Base-by-base conservation (phyloP, 2,329 filamentous ascomycete genomes). In the Aspergillus ibericus region DNA sequence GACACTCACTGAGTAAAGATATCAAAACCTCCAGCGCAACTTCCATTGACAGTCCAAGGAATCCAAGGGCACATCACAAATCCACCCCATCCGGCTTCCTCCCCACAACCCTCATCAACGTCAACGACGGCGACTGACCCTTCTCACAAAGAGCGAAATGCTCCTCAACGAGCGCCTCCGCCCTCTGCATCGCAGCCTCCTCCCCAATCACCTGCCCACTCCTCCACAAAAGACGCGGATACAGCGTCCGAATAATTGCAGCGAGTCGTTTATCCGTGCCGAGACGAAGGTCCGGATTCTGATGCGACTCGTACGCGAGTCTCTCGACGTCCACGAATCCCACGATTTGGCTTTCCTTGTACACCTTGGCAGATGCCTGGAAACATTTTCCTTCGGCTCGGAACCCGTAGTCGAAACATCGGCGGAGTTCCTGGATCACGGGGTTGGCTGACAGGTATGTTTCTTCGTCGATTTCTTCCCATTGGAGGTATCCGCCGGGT, bases 51-150 rank as follows among this genome's bases (percentile, higher is more conserved):
- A 25, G 22, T 3, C 3, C 5, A 25, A 25, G 5, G 5, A 25
- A 25, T 25, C 22, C 22, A 25, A n/a, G n/a, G n/a, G n/a, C n/a
- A 25, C 22, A 25, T 25, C 22, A 47, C 44, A 47, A n/a, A n/a
- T 4, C 9, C 5, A 25, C 2, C 9, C 1, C n/a, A 42, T 53
- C 29, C 32, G 36, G 53, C 49, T 61, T 63, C 50, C 34, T 55
- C 8, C 53, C 55, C 47, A 63, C 52, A 47, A 63, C 60, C 29
- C 58, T 56, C 59, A 61, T 61, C 32, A 63, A 18, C 44, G 44
- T 55, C 29, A 55, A 20, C 5, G 46, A 48, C 16, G 51, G 52
- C 4, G 59, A 61, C 8, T 55, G 42, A 15, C 61, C 61, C 15
- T 48, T 10, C 1, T 42, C 48, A 57, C 59, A 63, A 16, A 59